These are phyloP conservation scores for Sicyos baderoa DNA, from an alignment of 306 rosid genomes.

Conservation along the genomic window DNA sequence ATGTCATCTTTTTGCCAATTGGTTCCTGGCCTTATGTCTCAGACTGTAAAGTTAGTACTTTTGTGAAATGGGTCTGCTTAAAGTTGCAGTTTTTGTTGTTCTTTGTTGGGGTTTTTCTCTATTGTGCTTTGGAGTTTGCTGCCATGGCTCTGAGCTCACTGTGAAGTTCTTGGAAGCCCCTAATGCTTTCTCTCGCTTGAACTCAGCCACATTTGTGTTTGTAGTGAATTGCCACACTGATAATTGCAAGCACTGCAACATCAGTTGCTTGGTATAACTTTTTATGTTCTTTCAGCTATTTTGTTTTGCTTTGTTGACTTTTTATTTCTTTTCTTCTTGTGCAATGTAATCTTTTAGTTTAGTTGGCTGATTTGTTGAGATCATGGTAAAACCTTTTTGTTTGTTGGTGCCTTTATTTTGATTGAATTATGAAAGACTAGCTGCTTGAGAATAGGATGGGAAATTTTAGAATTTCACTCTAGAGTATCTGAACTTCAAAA, in stretches of 20 bases:
- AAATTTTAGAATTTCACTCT: background rate
- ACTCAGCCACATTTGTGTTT: constrained; percentile 62
- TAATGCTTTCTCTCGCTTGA: constrained; percentile 60
- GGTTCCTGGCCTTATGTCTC: constrained; percentile 14
- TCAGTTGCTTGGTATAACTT: constrained; percentile 63
- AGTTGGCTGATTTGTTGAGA: background rate
- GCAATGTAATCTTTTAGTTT: background rate
- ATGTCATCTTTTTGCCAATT: constrained; percentile 26
- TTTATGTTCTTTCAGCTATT: constrained; percentile 4
- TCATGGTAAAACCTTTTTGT: background rate
- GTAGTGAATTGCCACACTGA: constrained; percentile 26
- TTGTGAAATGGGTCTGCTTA: constrained; percentile 43
- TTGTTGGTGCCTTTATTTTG: background rate
- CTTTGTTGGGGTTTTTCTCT: constrained; percentile 32
- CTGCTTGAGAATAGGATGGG: constrained; percentile 4
- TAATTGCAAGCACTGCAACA: constrained; percentile 44
- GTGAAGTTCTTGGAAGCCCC: constrained; percentile 75
- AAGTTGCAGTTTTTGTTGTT: constrained; percentile 23
- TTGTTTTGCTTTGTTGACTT: background rate
- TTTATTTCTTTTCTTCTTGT: background rate
- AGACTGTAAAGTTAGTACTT: constrained; percentile 5
- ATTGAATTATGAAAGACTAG: background rate
- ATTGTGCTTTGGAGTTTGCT: constrained; percentile 34
- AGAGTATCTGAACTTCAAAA: background rate
- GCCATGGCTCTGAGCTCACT: constrained; percentile 36